Evolutionary conservation across 148 eudicot genomes (phyloP), one percentile per base, ranked within the genome.

Genomic region (Tetragonia tetragonoides): DNA sequence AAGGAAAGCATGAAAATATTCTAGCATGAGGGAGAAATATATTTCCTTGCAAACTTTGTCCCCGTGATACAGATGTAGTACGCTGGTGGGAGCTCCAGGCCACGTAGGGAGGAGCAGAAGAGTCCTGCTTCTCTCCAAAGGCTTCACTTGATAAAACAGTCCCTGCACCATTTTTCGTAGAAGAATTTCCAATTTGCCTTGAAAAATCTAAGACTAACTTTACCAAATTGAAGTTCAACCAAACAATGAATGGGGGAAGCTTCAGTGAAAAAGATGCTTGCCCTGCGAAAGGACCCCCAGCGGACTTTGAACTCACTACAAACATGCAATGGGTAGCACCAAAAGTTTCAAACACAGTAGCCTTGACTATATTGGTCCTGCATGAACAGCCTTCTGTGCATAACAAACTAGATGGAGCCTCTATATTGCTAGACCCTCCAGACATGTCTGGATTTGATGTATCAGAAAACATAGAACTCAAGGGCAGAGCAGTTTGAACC

Each of bases 21-120:
- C 94, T 91, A 61, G 95, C 97, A 83, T 81, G 84, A 76, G 90
- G 88, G 74, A 93, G 87, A 70, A 81, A 83, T 69, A 95, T 79
- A 80, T 83, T 83, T 61, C 88, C 93, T 77, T 74, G 79, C 79
- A 90, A 70, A 68, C 71, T 75, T 71, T 80, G 87, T 75, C 78
- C 78, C 63, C 41, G 24, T 20, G 84, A 77, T 49, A 71, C 59
- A 54, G 81, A 76, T 21, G 78, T 68, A 49, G 56, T 21, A 66
- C 42, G 59, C 72, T 77, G 64, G 49, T 59, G 54, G 77, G 83
- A 66, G 59, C 68, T 75, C 73, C 83, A 75, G 56, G 68, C 77
- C 59, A 72, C 83, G 72, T 74, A 75, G 71, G 68, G 76, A 70
- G 34, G 81, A 83, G 80, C 61, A 77, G 83, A 75, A 78, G 75